Conservation (phyloP, 352 stramenopile genomes). For the Pythium guiyangense region DNA sequence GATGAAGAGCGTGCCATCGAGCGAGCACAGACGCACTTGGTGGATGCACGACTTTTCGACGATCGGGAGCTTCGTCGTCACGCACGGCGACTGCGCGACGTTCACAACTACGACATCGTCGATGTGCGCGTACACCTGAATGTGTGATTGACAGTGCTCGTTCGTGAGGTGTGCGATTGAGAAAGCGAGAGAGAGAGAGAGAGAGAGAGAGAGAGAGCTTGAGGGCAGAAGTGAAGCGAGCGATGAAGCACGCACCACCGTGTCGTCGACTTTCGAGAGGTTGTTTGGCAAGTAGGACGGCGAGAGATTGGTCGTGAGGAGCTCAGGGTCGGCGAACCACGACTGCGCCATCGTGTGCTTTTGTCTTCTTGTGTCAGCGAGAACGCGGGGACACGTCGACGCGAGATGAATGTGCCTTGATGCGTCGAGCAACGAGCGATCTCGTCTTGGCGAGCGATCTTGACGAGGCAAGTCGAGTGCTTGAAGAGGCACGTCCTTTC, state of each 20-base stretch:
- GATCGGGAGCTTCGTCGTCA: slow-evolving; percentile 35
- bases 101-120: slow-evolving; percentile 47
- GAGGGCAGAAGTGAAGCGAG: too few relatives aligned
- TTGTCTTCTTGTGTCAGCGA: background rate
- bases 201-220: background rate
- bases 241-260: slow-evolving; percentile 20
- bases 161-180: background rate
- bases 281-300: slow-evolving; percentile 54
- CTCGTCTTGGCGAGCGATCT: too few relatives aligned
- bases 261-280: slow-evolving; percentile 40
- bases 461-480: too few relatives aligned
- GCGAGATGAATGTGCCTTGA: too few relatives aligned
- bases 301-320: slow-evolving; percentile 34
- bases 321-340: slow-evolving; percentile 42
- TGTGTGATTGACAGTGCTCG: too few relatives aligned
- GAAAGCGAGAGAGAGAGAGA: too few relatives aligned
- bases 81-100: slow-evolving; percentile 31
- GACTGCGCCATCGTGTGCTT: slow-evolving; percentile 32
- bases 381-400: too few relatives aligned
- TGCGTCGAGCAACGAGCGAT: too few relatives aligned
- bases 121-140: slow-evolving; percentile 42
- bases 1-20: slow-evolving; percentile 42
- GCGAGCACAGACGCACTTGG: slow-evolving; percentile 57
- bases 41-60: slow-evolving; percentile 45
- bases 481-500: too few relatives aligned